Conservation (phyloP, 1,284 basidiomycete genomes). For the Boletus sp. region DNA sequence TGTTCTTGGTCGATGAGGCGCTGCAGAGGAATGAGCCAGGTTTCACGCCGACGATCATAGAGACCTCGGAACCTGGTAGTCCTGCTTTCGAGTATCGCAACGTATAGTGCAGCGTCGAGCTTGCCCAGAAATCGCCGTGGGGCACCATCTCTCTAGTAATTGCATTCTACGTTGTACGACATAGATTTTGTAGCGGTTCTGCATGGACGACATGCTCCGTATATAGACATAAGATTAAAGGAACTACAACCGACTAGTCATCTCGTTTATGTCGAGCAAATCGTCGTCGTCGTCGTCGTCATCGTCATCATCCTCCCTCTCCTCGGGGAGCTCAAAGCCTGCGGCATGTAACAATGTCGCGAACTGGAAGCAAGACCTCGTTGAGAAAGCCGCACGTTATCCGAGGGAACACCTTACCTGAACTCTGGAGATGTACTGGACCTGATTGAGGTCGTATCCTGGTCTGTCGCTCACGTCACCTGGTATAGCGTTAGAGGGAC, state of each 20-base stretch:
- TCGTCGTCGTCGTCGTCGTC: neutral
- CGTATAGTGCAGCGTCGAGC: slow-evolving; percentile 33
- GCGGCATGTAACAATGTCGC: slow-evolving; percentile 50
- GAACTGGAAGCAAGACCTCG: slow-evolving; percentile 35
- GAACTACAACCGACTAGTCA: neutral
- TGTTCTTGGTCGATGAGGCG: slow-evolving; percentile 34
- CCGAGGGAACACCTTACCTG: slow-evolving; percentile 47
- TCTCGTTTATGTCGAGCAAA: neutral
- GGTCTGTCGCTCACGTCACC: slow-evolving; percentile 73
- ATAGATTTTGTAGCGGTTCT: neutral
- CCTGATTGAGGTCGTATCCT: slow-evolving; percentile 78
- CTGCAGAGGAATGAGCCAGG: slow-evolving; percentile 59
- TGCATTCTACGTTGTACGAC: neutral
- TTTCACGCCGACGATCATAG: slow-evolving; percentile 68
- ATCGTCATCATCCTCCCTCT: too few species aligned
- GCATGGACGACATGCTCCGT: neutral
- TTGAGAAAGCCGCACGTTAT: neutral
- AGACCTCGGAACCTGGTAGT: slow-evolving; percentile 82
- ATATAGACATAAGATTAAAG: slow-evolving; percentile 17
- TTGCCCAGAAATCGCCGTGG: too few species aligned
- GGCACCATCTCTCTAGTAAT: neutral
- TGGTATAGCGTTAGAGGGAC: slow-evolving; percentile 21
- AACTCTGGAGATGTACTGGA: slow-evolving; percentile 79
- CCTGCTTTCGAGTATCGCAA: slow-evolving; percentile 86
- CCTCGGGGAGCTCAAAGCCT: slow-evolving; percentile 42